phyloP scores from a whole-genome alignment of 208 protist species.

The Herpetomonas samuelpessoai region DNA sequence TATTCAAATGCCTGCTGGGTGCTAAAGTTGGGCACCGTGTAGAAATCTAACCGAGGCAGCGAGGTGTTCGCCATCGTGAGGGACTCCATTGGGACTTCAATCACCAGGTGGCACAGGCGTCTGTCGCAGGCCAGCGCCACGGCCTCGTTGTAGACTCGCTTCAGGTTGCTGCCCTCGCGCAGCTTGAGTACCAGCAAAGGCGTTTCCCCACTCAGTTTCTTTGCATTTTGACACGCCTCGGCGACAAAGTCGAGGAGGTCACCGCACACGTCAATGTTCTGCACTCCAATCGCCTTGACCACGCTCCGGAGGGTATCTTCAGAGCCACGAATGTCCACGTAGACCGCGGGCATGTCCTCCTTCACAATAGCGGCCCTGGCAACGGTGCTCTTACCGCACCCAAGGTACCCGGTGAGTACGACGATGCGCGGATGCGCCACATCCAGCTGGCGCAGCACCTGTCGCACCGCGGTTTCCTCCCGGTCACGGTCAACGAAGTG shows the following conservation, averaged over 20 bases:
- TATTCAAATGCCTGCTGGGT: conserved; percentile 43
- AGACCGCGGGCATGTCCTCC: conserved; percentile 47
- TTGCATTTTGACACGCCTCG: conserved; percentile 15
- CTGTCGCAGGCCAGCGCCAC: conserved; percentile 52
- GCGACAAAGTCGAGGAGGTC: conserved; percentile 49
- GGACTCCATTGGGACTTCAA: conserved; percentile 49
- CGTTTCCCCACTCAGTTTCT: conserved; percentile 11
- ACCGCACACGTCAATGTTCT: conserved; percentile 66
- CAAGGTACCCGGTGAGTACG: conserved; percentile 45
- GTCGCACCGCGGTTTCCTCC: conserved; percentile 42
- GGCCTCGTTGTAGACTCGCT: conserved; percentile 57
- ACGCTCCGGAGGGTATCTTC: conserved; percentile 44
- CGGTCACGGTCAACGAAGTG: conserved; percentile 35
- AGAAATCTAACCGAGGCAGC: conserved; percentile 56
- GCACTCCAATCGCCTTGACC: conserved; percentile 40
- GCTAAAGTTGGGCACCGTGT: conserved; percentile 50
- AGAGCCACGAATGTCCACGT: conserved; percentile 41
- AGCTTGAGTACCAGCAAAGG: conserved; percentile 57
- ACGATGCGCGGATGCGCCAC: conserved; percentile 30
- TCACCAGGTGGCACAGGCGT: conserved; percentile 36
- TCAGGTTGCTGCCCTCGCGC: conserved; percentile 29
- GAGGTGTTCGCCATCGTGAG: conserved; percentile 42
- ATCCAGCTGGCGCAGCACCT: conserved; percentile 37
- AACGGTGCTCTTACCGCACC: conserved; percentile 51
- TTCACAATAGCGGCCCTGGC: conserved; percentile 28